Evolutionary conservation across 108 stramenopile genomes (phyloP).

Genomic region (Schizochytrium sp.): DNA sequence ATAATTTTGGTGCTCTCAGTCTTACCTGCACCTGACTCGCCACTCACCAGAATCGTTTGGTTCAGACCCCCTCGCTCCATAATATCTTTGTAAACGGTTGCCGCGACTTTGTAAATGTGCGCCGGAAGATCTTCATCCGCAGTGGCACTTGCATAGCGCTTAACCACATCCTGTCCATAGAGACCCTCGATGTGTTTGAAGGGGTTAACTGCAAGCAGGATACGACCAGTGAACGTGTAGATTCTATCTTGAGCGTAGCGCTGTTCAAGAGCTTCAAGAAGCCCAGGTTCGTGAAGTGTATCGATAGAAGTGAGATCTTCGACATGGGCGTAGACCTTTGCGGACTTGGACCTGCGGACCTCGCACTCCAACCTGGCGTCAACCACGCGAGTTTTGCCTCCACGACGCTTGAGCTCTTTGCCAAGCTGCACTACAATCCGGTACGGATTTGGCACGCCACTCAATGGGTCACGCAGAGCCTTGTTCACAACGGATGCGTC

Average conservation of each 20-base stretch:
- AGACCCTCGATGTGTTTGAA: conserved; percentile 62
- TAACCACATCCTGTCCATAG: conserved; percentile 12
- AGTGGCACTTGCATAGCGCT: conserved; percentile 8
- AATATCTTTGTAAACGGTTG: conserved; percentile 18
- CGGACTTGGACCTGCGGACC: conserved; percentile 28
- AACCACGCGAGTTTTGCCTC: conserved; percentile 38
- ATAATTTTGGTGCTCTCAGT: conserved; percentile 66
- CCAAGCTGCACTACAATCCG: conserved; percentile 31
- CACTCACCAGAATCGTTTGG: conserved; percentile 60
- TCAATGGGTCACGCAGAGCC: too few species aligned
- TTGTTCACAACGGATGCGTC: not conserved
- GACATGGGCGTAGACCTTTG: conserved; percentile 37
- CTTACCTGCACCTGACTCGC: conserved; percentile 68
- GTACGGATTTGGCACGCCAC: conserved; percentile 29
- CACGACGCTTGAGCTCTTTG: conserved; percentile 24
- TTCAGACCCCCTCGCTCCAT: conserved; percentile 56
- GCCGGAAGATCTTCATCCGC: conserved; percentile 43
- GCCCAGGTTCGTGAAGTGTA: conserved; percentile 49
- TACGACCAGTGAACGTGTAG: conserved; percentile 73
- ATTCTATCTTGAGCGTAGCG: conserved; percentile 69
- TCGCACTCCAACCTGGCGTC: conserved; percentile 52
- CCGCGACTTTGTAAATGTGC: conserved; percentile 43
- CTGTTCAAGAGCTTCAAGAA: conserved; percentile 51
- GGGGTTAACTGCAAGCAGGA: conserved; percentile 73
- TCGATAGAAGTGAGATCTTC: conserved; percentile 57